Evolutionary conservation across 768 basidiomycete species (phyloP), one percentile per base, ranked within the genome.

Genomic region (Pholiota microspora): DNA sequence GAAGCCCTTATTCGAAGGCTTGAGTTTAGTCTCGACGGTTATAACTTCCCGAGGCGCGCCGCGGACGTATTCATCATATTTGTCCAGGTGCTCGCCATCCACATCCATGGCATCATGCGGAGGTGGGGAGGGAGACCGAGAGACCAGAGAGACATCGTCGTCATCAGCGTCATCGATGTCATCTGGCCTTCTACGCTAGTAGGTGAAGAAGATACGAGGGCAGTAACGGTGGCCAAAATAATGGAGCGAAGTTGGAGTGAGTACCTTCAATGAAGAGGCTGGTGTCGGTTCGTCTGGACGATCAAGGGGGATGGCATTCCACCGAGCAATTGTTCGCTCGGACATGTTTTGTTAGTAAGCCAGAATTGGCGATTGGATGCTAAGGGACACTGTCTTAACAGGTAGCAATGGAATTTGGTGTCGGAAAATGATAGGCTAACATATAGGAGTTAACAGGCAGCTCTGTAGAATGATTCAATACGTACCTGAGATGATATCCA

Each of bases 1-100:
- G 66, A 92, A 92, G 10, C 92, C 92, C 63, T 85, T 89, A 70
- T 94, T 94, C 32, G 82, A 79, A 36, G 80, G 76, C 66, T 88
- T 87, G 62, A 94, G 84, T 67, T 78, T 90, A 36, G 89, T 92
- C 48, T 93, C 86, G 51, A 92, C 82, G 7, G 92, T 92, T 57
- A 92, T 79, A 59, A 84, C 76, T 64, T 93, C 91, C 28, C 73
- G 79, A 45, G 74, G 74, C 4, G 74, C 64, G 7, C 77, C 76
- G 27, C 67, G 72, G 48, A 80, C 68, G 65, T 84, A 80, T 64
- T 88, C 85, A 60, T 90, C 87, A 65, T 89, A 88, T 62, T 83
- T 83, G 67, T 76, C 72, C 45, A 79, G 62, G 61, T 69, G 63
- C 67, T n/a, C 52, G 57, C 81, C 79, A 58, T 81, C 79, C 35